Evolutionary conservation across 192 early-diverging fungal genomes (phyloP), one percentile per base, ranked within the genome.

Genomic region (Coemansia sp.): DNA sequence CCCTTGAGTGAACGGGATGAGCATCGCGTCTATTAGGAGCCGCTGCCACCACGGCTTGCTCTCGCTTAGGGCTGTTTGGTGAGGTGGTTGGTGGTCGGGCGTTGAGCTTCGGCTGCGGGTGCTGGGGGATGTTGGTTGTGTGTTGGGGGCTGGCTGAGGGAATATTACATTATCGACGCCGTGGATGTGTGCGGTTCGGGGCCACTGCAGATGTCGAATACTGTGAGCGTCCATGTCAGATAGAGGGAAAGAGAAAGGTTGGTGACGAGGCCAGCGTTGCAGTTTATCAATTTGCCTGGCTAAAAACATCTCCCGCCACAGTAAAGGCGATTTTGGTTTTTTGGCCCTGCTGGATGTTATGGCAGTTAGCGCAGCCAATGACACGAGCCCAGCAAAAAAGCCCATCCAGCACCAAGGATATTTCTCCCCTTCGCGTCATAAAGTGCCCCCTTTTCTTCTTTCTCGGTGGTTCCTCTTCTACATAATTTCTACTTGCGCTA

Each of bases 1-100:
- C 2, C 79, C 74, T 28, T 82, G 79, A 1, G 66, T 64, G 60
- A 82, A 82, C 0, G 79, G 79, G 6, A 82, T 48, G 6, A 76
- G 41, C 70, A 82, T 70, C 14, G 77, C 62, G 58, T 80, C 77
- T 28, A 80, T 69, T 9, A 80, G 36, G 14, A 80, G 58, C 2
- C 72, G 72, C 48, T 60, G 39, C 77, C 77, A 80, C 72, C 72
- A 75, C 11, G 77, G 62, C 13, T 65, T 68, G 8, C 14, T 14
- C 35, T 8, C 58, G 5, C 14, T 9, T 13, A 6, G 7, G 18
- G 36, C 58, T 37, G 58, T 18, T 18, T 33, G 18, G 14, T 1
- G 31, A 31, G 25, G 45, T 20, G 14, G 52, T 1, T 55, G 26
- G n/a, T 34, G 28, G 48, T 52, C 48, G 10, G 13, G 5, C 48